Conservation (phyloP, 2,329 filamentous ascomycete species). For the Aspergillus tamarii region DNA sequence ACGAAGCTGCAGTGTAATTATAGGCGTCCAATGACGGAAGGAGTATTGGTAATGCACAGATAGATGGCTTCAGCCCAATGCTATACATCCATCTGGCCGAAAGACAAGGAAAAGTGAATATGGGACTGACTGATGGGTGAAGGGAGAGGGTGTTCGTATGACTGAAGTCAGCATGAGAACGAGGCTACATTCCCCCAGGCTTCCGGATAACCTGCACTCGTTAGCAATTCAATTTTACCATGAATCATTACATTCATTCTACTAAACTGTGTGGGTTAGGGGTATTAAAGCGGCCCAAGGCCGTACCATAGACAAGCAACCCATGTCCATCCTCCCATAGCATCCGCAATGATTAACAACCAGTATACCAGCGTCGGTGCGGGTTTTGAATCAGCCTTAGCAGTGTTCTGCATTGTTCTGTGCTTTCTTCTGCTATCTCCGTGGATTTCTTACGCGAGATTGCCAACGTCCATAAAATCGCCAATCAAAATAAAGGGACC, state of each 20-base stretch:
- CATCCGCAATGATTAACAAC: background rate
- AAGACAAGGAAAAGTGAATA: background rate
- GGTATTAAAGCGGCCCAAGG: background rate
- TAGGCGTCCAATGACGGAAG: background rate
- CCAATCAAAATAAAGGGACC: background rate
- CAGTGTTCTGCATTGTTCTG: background rate
- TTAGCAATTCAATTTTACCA: background rate
- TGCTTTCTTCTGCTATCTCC: background rate
- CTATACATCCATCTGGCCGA: too few species aligned
- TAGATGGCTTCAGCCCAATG: background rate
- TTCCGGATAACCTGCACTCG: background rate
- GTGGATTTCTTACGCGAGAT: background rate
- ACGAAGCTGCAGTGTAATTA: background rate
- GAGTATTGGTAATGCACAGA: background rate
- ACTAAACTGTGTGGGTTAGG: background rate
- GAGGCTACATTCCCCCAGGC: background rate
- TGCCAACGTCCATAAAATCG: background rate
- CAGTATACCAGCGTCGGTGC: background rate
- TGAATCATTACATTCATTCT: background rate
- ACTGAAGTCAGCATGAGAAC: background rate
- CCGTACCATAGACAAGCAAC: background rate
- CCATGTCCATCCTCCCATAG: background rate
- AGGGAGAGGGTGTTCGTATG: background rate
- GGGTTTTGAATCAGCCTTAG: background rate
- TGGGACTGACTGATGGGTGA: background rate